Evolutionary conservation across 257 asterid genomes (phyloP).

Genomic region (Vinca minor): DNA sequence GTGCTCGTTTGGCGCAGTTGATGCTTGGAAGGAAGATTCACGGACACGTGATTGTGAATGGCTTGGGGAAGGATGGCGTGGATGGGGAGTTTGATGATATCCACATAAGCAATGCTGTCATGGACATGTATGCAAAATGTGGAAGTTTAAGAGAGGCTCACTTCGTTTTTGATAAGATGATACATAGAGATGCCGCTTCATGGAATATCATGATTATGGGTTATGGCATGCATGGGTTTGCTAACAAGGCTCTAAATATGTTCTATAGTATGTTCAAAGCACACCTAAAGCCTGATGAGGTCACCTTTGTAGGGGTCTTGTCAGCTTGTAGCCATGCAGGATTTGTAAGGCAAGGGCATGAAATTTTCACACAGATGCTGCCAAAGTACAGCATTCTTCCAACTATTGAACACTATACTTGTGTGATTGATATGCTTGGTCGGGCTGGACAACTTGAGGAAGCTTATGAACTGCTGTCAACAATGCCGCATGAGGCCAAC

Average conservation of each 20-base stretch:
- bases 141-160: slow-evolving; percentile 67
- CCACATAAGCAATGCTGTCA: slow-evolving; percentile 45
- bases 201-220: slow-evolving; percentile 91
- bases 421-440: slow-evolving; percentile 84
- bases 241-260: slow-evolving; percentile 53
- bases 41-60: slow-evolving; percentile 42
- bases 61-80: slow-evolving; percentile 25
- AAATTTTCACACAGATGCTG: slow-evolving; percentile 54
- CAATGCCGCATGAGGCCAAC: slow-evolving; percentile 57
- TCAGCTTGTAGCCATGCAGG: slow-evolving; percentile 87
- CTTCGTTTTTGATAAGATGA: slow-evolving; percentile 44
- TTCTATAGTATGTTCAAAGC: slow-evolving; percentile 48
- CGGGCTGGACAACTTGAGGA: slow-evolving; percentile 64
- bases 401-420: slow-evolving; percentile 59
- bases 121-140: slow-evolving; percentile 87
- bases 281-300: slow-evolving; percentile 56
- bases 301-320: slow-evolving; percentile 67
- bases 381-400: slow-evolving; percentile 48
- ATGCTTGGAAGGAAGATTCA: slow-evolving; percentile 72
- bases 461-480: slow-evolving; percentile 52
- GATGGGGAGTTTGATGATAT: slow-evolving; percentile 21
- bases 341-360: slow-evolving; percentile 41
- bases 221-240: slow-evolving; percentile 70
- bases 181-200: slow-evolving; percentile 57
- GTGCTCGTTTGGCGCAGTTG: slow-evolving; percentile 57